These are phyloP conservation scores for Nitzschia sp. DNA, from an alignment of 108 stramenopile species.

Conservation along the genomic window DNA sequence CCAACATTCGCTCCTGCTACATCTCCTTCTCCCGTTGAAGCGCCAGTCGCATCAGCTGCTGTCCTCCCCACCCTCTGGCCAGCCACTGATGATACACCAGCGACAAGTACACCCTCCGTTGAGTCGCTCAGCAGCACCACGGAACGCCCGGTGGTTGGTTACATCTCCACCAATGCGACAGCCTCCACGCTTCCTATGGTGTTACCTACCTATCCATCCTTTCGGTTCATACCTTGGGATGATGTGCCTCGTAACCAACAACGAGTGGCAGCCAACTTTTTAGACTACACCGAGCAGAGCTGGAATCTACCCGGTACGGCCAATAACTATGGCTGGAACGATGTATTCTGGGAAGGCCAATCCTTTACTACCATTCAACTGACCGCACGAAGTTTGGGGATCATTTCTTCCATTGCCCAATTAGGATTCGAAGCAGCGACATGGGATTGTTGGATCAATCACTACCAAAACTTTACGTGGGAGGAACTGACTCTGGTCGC, in stretches of 20 bases:
- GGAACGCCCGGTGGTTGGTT: too few species aligned
- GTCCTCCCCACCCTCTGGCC: too few species aligned
- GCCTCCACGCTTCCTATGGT: too few species aligned
- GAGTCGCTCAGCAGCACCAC: too few species aligned
- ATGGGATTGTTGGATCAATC: constrained; percentile 20
- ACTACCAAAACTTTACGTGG: constrained; percentile 14
- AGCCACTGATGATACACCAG: too few species aligned
- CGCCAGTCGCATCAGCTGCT: too few species aligned
- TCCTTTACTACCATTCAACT: constrained; percentile 1
- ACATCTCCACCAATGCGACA: too few species aligned
- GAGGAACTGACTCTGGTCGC: background rate
- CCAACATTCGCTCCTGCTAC: too few species aligned
- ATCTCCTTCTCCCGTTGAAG: too few species aligned
- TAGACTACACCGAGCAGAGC: constrained; percentile 2
- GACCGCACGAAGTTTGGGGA: background rate
- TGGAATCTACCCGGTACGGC: constrained; percentile 1
- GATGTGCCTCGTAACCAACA: background rate
- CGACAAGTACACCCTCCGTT: too few species aligned
- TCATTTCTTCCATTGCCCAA: background rate
- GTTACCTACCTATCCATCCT: background rate
- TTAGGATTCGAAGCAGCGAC: background rate
- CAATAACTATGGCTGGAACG: background rate
- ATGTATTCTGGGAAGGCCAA: background rate
- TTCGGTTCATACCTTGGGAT: constrained; percentile 12
- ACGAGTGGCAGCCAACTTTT: background rate